phyloP scores from a whole-genome alignment of 768 basidiomycete genomes.

The Tricholoma bakamatsutake region DNA sequence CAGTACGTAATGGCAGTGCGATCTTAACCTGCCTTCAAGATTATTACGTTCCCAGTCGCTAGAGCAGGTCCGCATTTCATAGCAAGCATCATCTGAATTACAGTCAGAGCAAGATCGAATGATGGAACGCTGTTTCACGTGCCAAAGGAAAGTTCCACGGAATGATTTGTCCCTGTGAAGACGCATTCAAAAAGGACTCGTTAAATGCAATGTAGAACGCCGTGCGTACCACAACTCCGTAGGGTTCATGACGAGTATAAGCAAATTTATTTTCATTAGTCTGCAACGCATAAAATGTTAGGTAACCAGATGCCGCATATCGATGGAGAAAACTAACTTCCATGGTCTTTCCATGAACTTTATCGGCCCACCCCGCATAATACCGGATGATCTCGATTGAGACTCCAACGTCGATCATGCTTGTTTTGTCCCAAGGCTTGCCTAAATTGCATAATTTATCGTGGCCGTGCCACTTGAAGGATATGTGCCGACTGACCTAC shows the following conservation, averaged over 20 bases:
- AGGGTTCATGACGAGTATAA: background rate
- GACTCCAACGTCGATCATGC: background rate
- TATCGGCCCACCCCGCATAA: background rate
- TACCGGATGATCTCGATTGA: background rate
- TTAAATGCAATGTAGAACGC: background rate
- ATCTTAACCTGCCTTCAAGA: constrained; percentile 36
- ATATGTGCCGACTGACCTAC: constrained; percentile 9
- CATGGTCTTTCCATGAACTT: background rate
- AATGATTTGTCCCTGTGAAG: constrained; percentile 36
- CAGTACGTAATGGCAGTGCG: background rate
- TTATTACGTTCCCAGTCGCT: constrained; percentile 47
- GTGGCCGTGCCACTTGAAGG: background rate
- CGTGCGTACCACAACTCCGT: background rate
- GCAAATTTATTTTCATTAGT: background rate
- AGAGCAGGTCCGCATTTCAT: constrained; percentile 25
- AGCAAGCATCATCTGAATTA: constrained; percentile 14
- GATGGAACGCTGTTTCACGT: background rate
- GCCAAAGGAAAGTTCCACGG: constrained; percentile 45
- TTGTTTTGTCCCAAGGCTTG: background rate
- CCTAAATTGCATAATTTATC: background rate
- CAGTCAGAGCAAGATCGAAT: background rate
- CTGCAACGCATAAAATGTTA: background rate
- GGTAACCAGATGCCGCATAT: background rate
- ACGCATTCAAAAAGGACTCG: background rate
- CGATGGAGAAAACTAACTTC: background rate